phyloP scores from a whole-genome alignment of 108 stramenopile species.

The Schizochytrium sp. region DNA sequence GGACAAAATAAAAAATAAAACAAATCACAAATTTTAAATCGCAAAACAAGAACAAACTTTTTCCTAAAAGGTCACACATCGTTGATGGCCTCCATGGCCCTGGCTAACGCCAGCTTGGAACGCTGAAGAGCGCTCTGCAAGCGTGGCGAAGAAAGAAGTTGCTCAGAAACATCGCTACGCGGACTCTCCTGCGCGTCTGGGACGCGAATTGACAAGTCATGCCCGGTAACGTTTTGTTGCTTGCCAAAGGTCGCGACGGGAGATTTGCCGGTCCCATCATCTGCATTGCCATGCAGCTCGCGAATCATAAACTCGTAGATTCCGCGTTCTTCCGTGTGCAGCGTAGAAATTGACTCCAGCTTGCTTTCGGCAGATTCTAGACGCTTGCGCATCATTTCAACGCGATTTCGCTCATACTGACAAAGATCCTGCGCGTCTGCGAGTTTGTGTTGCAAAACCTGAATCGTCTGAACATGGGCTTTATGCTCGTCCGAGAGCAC shows the following conservation, averaged over 20 bases:
- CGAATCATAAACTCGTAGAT: not conserved
- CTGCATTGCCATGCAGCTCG: not conserved
- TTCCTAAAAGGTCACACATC: not conserved
- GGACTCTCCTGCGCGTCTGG: not conserved
- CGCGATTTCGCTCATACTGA: not conserved
- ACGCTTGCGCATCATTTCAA: not conserved
- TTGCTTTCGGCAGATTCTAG: not conserved
- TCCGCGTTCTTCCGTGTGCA: not conserved
- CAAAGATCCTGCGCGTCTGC: not conserved
- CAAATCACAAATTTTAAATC: no score
- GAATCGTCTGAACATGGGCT: no score
- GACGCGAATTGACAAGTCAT: not conserved
- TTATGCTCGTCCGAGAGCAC: no score
- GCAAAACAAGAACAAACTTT: not conserved
- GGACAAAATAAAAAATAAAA: no score
- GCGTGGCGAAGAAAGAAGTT: not conserved
- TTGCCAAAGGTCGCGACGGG: not conserved
- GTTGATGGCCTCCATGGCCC: conserved; percentile 7
- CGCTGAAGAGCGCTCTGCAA: not conserved
- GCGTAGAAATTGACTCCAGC: not conserved
- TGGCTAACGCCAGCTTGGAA: not conserved
- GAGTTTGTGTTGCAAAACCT: not conserved
- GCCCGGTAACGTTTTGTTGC: not conserved
- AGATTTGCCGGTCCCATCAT: no score
- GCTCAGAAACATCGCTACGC: not conserved